phyloP scores from a whole-genome alignment of 2,329 filamentous ascomycete genomes.

The Saccharata proteae region DNA sequence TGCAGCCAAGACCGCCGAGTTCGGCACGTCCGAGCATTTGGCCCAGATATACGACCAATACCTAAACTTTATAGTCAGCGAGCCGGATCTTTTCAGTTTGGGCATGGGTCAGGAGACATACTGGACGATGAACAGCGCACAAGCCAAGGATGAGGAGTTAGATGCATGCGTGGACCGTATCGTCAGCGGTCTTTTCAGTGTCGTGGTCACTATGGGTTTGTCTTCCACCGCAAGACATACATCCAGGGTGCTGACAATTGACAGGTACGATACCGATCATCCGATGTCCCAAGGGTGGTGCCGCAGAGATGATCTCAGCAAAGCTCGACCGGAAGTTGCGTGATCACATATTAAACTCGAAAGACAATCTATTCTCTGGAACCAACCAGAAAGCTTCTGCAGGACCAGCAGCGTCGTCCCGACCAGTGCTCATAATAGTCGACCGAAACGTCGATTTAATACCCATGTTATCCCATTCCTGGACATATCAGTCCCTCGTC shows the following conservation, averaged over 20 bases:
- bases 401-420: conserved; percentile 55
- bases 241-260: conserved; percentile 2
- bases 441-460: conserved; percentile 93
- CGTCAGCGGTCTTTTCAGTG: conserved; percentile 92
- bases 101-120: conserved; percentile 91
- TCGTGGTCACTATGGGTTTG: conserved; percentile 93
- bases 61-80: conserved; percentile 90
- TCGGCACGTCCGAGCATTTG: conserved; percentile 78
- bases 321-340: conserved; percentile 92
- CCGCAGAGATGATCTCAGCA: conserved; percentile 85
- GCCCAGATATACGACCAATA: conserved; percentile 94
- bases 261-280: conserved; percentile 86
- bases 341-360: conserved; percentile 94
- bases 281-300: conserved; percentile 80
- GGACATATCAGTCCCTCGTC: conserved; percentile 79
- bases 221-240: conserved; percentile 1
- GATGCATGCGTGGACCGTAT: conserved; percentile 81
- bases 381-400: conserved; percentile 45
- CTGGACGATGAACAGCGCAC: conserved; percentile 88
- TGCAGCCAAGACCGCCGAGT: conserved; percentile 70
- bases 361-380: conserved; percentile 85
- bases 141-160: conserved; percentile 80
- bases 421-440: conserved; percentile 84
- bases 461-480: conserved; percentile 97
- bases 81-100: conserved; percentile 89